phyloP scores from a whole-genome alignment of 202 grass and related monocot species.

The Dendrocalamus latiflorus region DNA sequence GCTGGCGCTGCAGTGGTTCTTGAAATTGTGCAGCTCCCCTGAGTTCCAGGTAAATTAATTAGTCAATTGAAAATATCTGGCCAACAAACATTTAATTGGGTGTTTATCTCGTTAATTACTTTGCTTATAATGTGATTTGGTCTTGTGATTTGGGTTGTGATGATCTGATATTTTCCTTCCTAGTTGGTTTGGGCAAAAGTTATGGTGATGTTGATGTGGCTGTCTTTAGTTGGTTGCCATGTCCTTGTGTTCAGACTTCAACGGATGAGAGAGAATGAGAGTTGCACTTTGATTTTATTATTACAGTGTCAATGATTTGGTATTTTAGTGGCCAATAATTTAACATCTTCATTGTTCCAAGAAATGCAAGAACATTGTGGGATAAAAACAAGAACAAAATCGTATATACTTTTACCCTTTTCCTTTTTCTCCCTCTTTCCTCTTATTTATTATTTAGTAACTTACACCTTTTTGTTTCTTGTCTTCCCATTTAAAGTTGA shows the following conservation, averaged over 20 bases:
- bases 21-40: constrained; percentile 37
- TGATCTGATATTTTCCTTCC: constrained; percentile 38
- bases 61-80: constrained; percentile 13
- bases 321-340: neutral
- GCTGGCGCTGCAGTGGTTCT: constrained; percentile 53
- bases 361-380: neutral
- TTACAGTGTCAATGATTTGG: constrained; percentile 18
- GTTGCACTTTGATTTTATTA: neutral
- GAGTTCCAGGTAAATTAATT: constrained; percentile 69
- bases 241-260: constrained; percentile 29
- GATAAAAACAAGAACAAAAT: neutral
- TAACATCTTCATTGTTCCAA: neutral
- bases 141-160: neutral
- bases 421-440: neutral
- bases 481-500: neutral
- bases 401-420: neutral
- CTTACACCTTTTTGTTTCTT: neutral
- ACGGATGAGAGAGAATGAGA: neutral
- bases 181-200: neutral
- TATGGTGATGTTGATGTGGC: constrained; percentile 32
- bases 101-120: constrained; percentile 4
- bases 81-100: neutral
- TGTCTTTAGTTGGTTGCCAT: constrained; percentile 30
- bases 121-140: neutral
- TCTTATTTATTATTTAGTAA: neutral